Percentiles rank a stretch among this genome's conserved stretches.
phyloP scores from a whole-genome alignment of 2,329 filamentous ascomycete genomes.

The Colletotrichum horii region DNA sequence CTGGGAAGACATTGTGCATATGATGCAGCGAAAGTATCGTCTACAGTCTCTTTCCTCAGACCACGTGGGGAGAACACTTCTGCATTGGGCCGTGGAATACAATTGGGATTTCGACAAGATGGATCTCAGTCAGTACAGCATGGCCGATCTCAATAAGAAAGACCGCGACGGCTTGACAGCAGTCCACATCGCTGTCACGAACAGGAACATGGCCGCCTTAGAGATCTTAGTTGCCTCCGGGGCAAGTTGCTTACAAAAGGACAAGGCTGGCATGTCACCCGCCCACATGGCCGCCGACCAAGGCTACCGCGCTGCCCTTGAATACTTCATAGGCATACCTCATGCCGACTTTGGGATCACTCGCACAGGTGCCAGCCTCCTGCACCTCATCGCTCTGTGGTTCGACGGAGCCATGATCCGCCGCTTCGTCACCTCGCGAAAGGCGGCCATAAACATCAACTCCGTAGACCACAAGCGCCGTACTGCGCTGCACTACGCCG shows the following conservation, averaged over 20 bases:
- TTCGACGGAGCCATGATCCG: fast-evolving
- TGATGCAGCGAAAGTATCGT: not conserved
- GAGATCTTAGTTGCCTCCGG: fast-evolving
- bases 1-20: not conserved
- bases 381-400: not conserved
- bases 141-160: not conserved
- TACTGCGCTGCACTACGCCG: not conserved
- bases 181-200: not conserved
- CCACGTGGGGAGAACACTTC: not conserved
- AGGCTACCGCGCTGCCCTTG: not conserved
- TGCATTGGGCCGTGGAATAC: not conserved
- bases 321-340: fast-evolving
- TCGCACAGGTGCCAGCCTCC: not conserved
- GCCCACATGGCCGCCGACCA: not conserved
- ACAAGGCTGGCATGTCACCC: not conserved
- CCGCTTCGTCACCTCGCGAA: not conserved
- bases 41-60: not conserved
- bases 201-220: not conserved
- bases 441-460: not conserved
- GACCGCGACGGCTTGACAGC: not conserved
- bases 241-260: not conserved
- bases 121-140: not conserved
- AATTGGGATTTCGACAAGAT: not conserved
- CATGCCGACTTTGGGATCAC: not conserved
- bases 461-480: not conserved